Evolutionary conservation across 352 stramenopile species (phyloP), one percentile per base, ranked within the genome.

Genomic region (Globisporangium megalacanthum): DNA sequence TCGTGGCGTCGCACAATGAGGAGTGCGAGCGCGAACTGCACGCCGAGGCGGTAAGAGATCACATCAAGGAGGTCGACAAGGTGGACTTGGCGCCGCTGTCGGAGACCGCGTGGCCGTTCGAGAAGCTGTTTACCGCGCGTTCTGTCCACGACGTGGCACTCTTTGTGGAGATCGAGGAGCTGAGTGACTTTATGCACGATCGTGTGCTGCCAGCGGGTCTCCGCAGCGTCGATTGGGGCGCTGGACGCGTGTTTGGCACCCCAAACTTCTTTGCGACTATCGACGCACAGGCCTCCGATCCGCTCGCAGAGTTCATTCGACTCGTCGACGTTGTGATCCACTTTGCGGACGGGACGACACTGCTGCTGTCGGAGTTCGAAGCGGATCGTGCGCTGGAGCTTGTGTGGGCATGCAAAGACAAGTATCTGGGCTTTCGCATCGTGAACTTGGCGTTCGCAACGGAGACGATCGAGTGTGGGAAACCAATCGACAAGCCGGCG

Each of bases 11-110:
- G 0, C 77, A 79, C 51, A 70, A 54, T 17, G 68, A 79, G 36
- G 68, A 88, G 48, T 87, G 72, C 17, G 77, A 87, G 58, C 73
- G 72, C 15, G 73, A 88, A 54, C 33, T 87, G 19, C 73, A 83
- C n/a, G 48, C 78, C 11, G 67, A 86, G 46, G 60, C 81, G 33
- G 70, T 83, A 33, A 46, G 70, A 29, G 57, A 83, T 48, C 52
- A 73, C 15, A 49, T 75, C 15, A 11, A 49, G 0, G 66, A 86
- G 51, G n/a, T 66, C 0, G 53, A 70, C 52, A 33, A 56, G 4
- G 20, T 22, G 2, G 19, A 41, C 17, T 56, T 63, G 13, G 7
- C 8, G 6, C 64, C 71, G 1, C 17, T 17, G 4, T 49, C 35
- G 19, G 77, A 85, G 42, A 37, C 49, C 1, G 9, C 0, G 0